A percentile compares a stretch with the other conserved stretches of the same genome.
These are phyloP conservation scores for Cyberlindnera lachancei DNA, from an alignment of 805 yeast species.

Conservation along the genomic window DNA sequence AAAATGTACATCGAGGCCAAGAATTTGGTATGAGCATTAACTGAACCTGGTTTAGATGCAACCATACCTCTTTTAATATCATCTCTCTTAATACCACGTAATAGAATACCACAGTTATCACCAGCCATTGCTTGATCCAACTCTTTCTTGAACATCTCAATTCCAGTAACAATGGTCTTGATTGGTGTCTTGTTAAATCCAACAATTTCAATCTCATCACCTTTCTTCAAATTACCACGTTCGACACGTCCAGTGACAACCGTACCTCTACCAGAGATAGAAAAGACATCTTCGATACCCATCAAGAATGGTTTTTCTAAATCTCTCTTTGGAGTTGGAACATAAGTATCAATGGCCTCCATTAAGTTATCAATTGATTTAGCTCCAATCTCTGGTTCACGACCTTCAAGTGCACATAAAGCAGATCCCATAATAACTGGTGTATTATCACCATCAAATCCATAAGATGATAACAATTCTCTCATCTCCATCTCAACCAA, in stretches of 20 bases:
- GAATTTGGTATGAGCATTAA: constrained; percentile 89
- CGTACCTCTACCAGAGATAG: constrained; percentile 99
- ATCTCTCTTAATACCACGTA: constrained; percentile 98
- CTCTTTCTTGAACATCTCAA: constrained; percentile 99
- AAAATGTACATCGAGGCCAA: constrained; percentile 88
- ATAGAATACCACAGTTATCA: constrained; percentile 95
- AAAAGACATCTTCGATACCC: constrained; percentile 96
- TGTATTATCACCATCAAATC: constrained; percentile 96
- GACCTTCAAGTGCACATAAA: constrained; percentile 87
- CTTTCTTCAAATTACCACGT: constrained; percentile 95
- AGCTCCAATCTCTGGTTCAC: constrained; percentile 85
- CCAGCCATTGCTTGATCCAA: constrained; percentile 97
- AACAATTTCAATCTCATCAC: constrained; percentile 96
- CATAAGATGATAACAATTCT: constrained; percentile 83
- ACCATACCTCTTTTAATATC: constrained; percentile 98
- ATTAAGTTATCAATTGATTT: constrained; percentile 76
- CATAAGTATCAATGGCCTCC: constrained; percentile 87
- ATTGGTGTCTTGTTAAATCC: constrained; percentile 82
- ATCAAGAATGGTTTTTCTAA: constrained; percentile 92
- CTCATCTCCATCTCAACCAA: constrained; percentile 99
- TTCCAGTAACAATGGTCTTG: constrained; percentile 95
- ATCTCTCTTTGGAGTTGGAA: constrained; percentile 96
- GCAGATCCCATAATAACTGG: constrained; percentile 99
- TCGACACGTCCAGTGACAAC: constrained; percentile 99
- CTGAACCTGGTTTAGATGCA: constrained; percentile 84